Evolutionary conservation across 2,329 filamentous ascomycete genomes (phyloP), one percentile per base, ranked within the genome.

Genomic region (Talaromyces sp.): DNA sequence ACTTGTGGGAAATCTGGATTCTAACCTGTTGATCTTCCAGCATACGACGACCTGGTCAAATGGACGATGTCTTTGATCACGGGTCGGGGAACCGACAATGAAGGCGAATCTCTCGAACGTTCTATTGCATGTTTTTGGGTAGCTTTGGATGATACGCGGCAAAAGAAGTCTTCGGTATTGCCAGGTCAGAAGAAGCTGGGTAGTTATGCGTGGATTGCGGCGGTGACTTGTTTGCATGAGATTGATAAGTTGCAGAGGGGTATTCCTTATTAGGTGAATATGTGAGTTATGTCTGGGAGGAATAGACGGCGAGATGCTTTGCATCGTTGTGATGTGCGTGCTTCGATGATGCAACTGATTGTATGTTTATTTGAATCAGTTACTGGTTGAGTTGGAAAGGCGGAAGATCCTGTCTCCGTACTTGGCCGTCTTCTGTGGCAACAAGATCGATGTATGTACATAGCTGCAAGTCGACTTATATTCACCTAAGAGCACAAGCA

Each of bases 141-240:
- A 10, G 60, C 64, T 9, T 31, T 65, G 15, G 58, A 58, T 5
- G 37, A 59, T 15, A 48, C 28, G 11, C 40, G 53, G 7, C 39
- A 50, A 6, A 35, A 43, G 11, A 40, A 19, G 33, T 22, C 22
- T 11, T 39, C 22, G 3, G 11, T 59, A n/a, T 19, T 52, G 19
- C 43, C 57, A 22, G 31, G 36, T 10, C 40, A 57, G 36, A 56
- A 54, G 4, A 61, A 63, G 53, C 46, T 68, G 10, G 43, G 60
- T 7, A 68, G 66, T 41, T 68, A 64, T 53, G 60, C 52, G 6
- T 68, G 66, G 66, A 62, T 68, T 39, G 64, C 65, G 21, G 66
- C 64, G 2, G 61, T 66, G 57, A 58, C 59, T 22, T 68, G 66
- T 55, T 46, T 67, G 33, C 58, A 63, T 21, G 65, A 68, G 36